These are phyloP conservation scores for Leishmania major DNA, from an alignment of 208 protist genomes.

Conservation along the genomic window DNA sequence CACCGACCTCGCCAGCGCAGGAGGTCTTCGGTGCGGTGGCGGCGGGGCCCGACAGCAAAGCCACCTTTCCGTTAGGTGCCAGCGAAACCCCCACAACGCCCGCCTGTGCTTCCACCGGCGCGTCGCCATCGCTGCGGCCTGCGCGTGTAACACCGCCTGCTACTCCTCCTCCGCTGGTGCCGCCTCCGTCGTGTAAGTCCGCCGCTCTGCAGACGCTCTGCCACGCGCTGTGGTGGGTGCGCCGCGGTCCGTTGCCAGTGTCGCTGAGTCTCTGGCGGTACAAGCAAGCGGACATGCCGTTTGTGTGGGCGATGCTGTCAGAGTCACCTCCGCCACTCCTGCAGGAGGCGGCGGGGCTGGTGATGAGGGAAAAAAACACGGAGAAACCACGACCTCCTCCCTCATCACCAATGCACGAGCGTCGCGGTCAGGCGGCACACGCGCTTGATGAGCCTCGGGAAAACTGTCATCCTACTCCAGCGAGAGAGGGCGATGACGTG, in stretches of 20 bases:
- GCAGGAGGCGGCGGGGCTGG: not conserved
- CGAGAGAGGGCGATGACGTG: not conserved
- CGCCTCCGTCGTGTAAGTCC: not conserved
- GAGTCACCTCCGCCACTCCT: not conserved
- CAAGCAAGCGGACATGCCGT: conserved; percentile 27
- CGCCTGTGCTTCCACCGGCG: not conserved
- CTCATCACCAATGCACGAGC: not conserved
- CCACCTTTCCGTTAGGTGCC: not conserved
- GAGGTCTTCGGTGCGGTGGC: not conserved
- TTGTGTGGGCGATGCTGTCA: conserved; percentile 21
- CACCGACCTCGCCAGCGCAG: not conserved
- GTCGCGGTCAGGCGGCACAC: too few relatives aligned
- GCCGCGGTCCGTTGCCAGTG: conserved; percentile 30
- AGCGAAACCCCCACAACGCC: not conserved
- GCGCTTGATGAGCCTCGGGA: not conserved
- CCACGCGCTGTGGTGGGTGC: conserved; percentile 57
- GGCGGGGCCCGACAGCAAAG: not conserved
- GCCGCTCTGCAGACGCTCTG: conserved; percentile 35
- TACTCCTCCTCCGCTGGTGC: not conserved
- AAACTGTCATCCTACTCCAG: too few relatives aligned
- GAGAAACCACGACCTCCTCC: not conserved
- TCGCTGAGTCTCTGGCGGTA: conserved; percentile 51
- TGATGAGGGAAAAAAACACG: not conserved
- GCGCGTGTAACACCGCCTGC: not conserved
- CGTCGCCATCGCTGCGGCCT: not conserved